Evolutionary conservation across 129 eudicot species (phyloP), one percentile per base, ranked within the genome.

Genomic region (Flaveria trinervia): DNA sequence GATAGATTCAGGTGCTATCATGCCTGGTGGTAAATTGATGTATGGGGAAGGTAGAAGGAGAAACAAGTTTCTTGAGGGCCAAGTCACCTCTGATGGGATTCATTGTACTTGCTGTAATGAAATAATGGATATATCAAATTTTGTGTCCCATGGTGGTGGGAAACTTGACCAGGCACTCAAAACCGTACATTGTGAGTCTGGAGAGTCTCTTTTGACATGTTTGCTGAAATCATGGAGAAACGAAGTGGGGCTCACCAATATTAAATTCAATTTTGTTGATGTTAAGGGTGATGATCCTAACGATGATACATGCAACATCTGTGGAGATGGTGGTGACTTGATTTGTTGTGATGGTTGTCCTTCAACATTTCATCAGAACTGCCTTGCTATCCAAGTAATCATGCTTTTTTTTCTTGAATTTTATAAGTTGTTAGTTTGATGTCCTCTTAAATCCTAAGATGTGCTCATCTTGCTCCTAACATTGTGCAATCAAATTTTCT

Each of bases 271-370:
- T 82, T 15, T 4, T 48, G 96, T 89, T 54, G 85, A 79, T 79
- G 87, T 89, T 68, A 82, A 70, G 64, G 96, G 86, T 59, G 97
- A 79, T 59, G 99, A 94, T 70, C 97, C 96, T 62, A 89, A 89
- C 80, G 99, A 94, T 81, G 99, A 94, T 70, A 94, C 99, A 5
- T 94, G 99, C 79, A 89, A 86, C 72, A 81, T 91, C 28, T 94
- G 99, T 52, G 99, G 92, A 56, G 99, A 94, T 85, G 99, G 99
- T 65, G 99, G 99, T 41, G 84, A 94, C 68, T 84, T 94, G 86
- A 83, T 91, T 57, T 94, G 99, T 70, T 94, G 99, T 78, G 99
- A 94, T 78, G 82, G 96, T 59, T 94, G 99, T 67, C 99, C 99
- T 9, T 91, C 99, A 17, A 91, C 99, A n/a, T 94, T 94, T 64